Evolutionary conservation across 1,284 basidiomycete species (phyloP), one percentile per base, ranked within the genome.

Genomic region (Ganoderma meredithae): DNA sequence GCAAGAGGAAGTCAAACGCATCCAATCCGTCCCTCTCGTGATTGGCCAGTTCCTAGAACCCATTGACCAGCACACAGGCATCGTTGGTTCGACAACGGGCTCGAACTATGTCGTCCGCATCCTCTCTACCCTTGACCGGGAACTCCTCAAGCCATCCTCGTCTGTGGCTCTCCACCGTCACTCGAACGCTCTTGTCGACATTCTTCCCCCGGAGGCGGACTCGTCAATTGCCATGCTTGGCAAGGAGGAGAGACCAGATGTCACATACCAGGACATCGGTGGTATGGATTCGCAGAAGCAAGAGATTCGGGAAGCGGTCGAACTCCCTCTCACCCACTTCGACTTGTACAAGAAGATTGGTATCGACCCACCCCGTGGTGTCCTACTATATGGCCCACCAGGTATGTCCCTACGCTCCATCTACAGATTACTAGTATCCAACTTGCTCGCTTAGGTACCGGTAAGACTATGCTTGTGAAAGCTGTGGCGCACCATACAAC

Each of bases 21-120:
- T 99, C 78, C 97, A 99, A 83, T 96, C 95, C 61, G 98, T 99
- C 3, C 98, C 98, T 0, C 90, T 99, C n/a, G 98, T 99, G 76
- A 99, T 99, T 76, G 98, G 98, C 63, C 98, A 99, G 80, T 99
- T 99, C 85, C 89, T 99, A 55, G 98, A 99, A 82, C 95, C 98
- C 65, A 99, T 99, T 79, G 98, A 99, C 84, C 95, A 99, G 80
- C 92, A 94, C 77, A 96, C 97, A 25, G 97, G 94, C 69, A 99
- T 99, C 73, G 98, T 99, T 25, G 98, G 97, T 47, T 97, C 95
- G 36, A 99, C 98, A 0, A 99, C 98, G 10, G 97, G 98, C 9
- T 97, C 95, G 39, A 99, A 99, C 83, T 99, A 99, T 79, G 97
- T 99, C 67, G 97, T 99, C 73, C 90, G 98, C 72, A 99, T 99